Evolutionary conservation across 768 basidiomycete species (phyloP).

Genomic region (Boletus tomentosulus): DNA sequence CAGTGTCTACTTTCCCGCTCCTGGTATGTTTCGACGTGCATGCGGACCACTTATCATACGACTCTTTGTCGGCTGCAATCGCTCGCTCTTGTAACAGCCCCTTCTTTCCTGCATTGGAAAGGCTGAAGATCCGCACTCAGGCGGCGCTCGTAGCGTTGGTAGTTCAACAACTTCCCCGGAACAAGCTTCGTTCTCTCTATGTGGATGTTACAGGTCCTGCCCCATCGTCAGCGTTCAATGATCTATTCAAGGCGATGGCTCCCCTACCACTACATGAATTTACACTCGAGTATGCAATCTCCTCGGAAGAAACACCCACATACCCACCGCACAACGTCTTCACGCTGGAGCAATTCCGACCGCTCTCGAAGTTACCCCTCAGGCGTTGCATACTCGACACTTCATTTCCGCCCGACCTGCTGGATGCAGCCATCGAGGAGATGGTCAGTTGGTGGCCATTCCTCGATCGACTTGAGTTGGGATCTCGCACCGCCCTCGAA

Average conservation of each 20-base stretch:
- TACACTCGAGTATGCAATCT: slow-evolving; percentile 37
- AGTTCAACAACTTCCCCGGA: slow-evolving; percentile 30
- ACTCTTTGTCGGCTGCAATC: slow-evolving; percentile 13
- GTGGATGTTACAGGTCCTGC: slow-evolving; percentile 35
- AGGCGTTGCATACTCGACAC: slow-evolving; percentile 37
- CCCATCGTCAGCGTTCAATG: slow-evolving; percentile 31
- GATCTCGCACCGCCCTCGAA: slow-evolving; percentile 26
- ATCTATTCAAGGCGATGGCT: slow-evolving; percentile 31
- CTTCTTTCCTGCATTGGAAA: slow-evolving; percentile 36
- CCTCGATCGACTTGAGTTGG: slow-evolving; percentile 41
- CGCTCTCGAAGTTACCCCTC: slow-evolving; percentile 34
- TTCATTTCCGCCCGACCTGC: slow-evolving; percentile 36
- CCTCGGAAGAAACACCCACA: slow-evolving; percentile 26
- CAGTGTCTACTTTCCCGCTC: slow-evolving; percentile 34
- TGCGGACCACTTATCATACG: slow-evolving; percentile 34
- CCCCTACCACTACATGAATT: slow-evolving; percentile 34
- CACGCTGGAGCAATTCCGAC: slow-evolving; percentile 31
- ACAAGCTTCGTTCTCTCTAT: slow-evolving; percentile 34
- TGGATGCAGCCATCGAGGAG: slow-evolving; percentile 36
- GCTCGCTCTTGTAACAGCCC: background rate
- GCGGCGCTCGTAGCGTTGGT: slow-evolving; percentile 33
- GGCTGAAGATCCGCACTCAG: slow-evolving; percentile 39
- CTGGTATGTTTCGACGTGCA: slow-evolving; percentile 44
- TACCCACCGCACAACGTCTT: slow-evolving; percentile 12
- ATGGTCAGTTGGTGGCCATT: slow-evolving; percentile 44